phyloP scores from a whole-genome alignment of 1,284 basidiomycete genomes.

The Phylloboletellus chloephorus region DNA sequence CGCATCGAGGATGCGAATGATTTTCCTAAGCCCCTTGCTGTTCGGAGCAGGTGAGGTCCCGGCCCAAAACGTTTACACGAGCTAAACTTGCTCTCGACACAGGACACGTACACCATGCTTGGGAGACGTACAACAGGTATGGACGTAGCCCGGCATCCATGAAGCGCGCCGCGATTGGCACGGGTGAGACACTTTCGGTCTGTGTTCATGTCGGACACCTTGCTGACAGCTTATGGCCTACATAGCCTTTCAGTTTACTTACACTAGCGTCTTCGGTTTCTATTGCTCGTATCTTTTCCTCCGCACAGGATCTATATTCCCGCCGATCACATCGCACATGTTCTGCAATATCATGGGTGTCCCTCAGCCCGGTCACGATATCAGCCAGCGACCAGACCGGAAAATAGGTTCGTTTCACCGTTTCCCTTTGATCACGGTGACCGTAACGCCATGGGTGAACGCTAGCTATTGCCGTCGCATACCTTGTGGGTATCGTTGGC shows the following conservation, averaged over 20 bases:
- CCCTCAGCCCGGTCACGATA: conserved; percentile 46
- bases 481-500: conserved; percentile 45
- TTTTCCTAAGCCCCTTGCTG: conserved; percentile 79
- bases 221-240: conserved; percentile 8
- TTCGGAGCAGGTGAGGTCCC: conserved; percentile 75
- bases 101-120: conserved; percentile 93
- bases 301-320: conserved; percentile 62
- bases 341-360: conserved; percentile 95
- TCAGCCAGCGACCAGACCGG: conserved; percentile 35
- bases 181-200: conserved; percentile 44
- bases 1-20: conserved; percentile 51
- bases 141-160: conserved; percentile 63
- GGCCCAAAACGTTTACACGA: conserved; percentile 3
- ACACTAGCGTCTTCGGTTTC: conserved; percentile 91
- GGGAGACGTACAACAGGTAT: conserved; percentile 71
- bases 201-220: conserved; percentile 1
- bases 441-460: conserved; percentile 8
- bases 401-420: conserved; percentile 31
- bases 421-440: conserved; percentile 9
- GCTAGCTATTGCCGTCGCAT: conserved; percentile 42
- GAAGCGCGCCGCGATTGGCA: conserved; percentile 51
- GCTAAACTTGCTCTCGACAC: conserved; percentile 8
- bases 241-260: conserved; percentile 79
- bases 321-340: conserved; percentile 71
- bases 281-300: conserved; percentile 85